These are phyloP conservation scores for Xylariaceae sp. DNA, from an alignment of 2,329 filamentous ascomycete genomes.

Conservation along the genomic window DNA sequence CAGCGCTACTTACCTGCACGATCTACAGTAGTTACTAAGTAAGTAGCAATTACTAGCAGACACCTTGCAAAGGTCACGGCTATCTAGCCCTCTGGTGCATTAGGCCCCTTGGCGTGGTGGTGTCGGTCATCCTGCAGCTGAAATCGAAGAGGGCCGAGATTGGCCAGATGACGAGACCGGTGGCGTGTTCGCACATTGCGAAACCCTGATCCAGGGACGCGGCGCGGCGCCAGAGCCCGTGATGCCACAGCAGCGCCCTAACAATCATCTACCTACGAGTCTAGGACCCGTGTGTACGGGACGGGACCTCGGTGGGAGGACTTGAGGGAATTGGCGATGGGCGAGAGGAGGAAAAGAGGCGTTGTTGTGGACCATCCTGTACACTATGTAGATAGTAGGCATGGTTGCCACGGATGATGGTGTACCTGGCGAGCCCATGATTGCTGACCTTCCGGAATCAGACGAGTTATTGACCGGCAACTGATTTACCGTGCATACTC, in stretches of 20 bases:
- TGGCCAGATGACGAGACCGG: not conserved
- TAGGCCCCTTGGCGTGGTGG: not conserved
- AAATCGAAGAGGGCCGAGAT: slow-evolving; percentile 1
- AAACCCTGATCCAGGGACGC: slow-evolving; percentile 1
- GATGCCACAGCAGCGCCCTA: slow-evolving; percentile 11
- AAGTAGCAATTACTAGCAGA: too few relatives aligned
- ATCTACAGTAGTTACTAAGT: not conserved
- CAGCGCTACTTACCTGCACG: not conserved
- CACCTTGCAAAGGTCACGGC: not conserved
- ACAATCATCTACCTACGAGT: not conserved
- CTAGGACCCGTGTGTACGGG: slow-evolving; percentile 13
- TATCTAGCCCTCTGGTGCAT: not conserved
- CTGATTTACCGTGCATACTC: slow-evolving; percentile 11
- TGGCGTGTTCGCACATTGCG: not conserved
- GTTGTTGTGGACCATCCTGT: slow-evolving; percentile 4
- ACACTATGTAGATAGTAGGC: not conserved
- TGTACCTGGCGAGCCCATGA: not conserved
- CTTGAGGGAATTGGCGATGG: slow-evolving; percentile 5
- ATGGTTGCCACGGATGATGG: not conserved
- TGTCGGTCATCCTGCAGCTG: slow-evolving; percentile 1
- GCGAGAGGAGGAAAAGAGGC: slow-evolving; percentile 3
- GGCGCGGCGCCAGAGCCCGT: not conserved
- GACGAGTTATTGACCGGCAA: slow-evolving; percentile 1
- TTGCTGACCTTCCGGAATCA: slow-evolving; percentile 8
- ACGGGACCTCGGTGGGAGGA: slow-evolving; percentile 1